Base-by-base conservation (phyloP, 495 filamentous ascomycete species). In the Penicillium atrosanguineum region DNA sequence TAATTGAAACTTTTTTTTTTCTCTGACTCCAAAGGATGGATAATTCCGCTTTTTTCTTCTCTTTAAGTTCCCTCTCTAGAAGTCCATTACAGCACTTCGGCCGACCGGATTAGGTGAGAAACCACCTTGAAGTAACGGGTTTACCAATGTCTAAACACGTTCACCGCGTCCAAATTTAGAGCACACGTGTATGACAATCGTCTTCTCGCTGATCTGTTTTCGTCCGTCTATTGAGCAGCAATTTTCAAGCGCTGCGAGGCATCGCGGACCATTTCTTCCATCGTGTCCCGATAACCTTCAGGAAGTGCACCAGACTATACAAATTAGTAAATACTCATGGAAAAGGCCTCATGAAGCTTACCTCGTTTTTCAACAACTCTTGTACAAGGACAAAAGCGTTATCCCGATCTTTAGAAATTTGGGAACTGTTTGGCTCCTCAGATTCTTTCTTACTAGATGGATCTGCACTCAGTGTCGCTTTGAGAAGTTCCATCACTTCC, bases 381-480 rank as follows among this genome's bases (percentile, higher is more conserved):
- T 81, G 78, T 3, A 84, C 61, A 36, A 90, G 71, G 19, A 90
- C 76, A 45, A 87, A 64, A 0, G 73, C 81, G 60, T 91, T 90
- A 55, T 85, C 83, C 9, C 82, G 77, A 57, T 90, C 85, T 36
- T 74, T 73, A 14, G 46, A 53, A 48, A 74, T 56, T 37, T 68
- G 71, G 3, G 64, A 44, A 29, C 64, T 60, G 14, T 70, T 60
- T 16, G 55, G 44, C 16, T 68, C 66, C 20, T 52, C 50, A 1
- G 44, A 12, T 15, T 57, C 43, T 12, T 52, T 56, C 12, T 57
- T 41, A 25, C 50, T 48, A 21, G 64, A 23, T 37, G 45, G 19
- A 9, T 59, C 55, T n/a, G 40, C 76, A n/a, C 73, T 74, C n/a
- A 87, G 53, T 16, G 74, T 69, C 47, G 79, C 66, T 29, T 81